These are phyloP conservation scores for Microcos paniculata DNA, from an alignment of 345 rosid genomes.

Conservation along the genomic window DNA sequence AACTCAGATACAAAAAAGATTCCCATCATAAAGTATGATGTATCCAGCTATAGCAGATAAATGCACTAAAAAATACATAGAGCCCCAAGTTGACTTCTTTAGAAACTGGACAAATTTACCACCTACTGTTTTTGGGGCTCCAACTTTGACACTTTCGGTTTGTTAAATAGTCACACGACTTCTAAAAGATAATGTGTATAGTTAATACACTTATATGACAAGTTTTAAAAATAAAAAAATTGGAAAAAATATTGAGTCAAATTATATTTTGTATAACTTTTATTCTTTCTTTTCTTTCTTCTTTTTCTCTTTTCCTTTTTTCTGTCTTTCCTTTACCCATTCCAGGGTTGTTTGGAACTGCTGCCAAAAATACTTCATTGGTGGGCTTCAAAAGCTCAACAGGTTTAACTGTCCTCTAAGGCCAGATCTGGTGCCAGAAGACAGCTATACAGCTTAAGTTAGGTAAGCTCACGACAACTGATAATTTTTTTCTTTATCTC, in stretches of 20 bases:
- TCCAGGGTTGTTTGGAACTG: not conserved
- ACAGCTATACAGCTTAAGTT: not conserved
- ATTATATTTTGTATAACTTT: not conserved
- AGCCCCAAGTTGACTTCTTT: not conserved
- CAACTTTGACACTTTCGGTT: not conserved
- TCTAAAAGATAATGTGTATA: not conserved
- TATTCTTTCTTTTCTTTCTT: too few relatives aligned
- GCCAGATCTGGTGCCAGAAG: not conserved
- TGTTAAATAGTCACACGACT: not conserved
- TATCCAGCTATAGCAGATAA: not conserved
- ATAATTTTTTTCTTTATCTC: not conserved
- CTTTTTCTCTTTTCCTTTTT: not conserved
- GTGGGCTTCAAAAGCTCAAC: not conserved
- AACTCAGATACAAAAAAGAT: not conserved
- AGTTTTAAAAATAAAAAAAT: not conserved
- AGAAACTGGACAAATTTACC: not conserved
- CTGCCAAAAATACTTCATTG: not conserved
- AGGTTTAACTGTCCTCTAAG: not conserved
- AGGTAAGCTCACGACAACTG: not conserved
- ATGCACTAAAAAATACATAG: not conserved
- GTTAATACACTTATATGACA: not conserved
- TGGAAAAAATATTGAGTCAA: not conserved
- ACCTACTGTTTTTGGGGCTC: not conserved
- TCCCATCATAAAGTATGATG: not conserved
- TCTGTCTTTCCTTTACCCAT: not conserved